Base-by-base conservation (phyloP, 164 flowering plant species). In the Magnolia officinalis region DNA sequence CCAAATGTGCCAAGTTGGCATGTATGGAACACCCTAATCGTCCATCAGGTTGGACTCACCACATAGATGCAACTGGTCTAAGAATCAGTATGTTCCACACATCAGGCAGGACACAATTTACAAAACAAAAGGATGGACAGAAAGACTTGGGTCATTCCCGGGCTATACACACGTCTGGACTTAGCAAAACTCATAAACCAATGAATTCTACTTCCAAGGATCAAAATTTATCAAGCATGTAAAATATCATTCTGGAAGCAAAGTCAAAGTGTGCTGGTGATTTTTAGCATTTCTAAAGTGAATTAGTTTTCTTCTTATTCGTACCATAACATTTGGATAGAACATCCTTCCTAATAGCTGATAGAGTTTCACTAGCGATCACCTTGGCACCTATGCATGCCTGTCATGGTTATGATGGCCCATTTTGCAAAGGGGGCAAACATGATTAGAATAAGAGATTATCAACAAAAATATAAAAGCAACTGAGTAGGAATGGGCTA, bases 281-380 rank as follows among this genome's bases (percentile, higher is more conserved):
- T 65, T 29, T 21, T 65, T 23, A 23, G 21, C 5, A 21, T 6
- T 65, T 65, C 29, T 16, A 65, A 65, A 65, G 24, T 21, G 29
- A 65, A 13, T 21, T 6, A 21, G 11, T 21, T 21, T 45, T 67
- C 45, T 37, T 37, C 6, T 59, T 77, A 20, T 69, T 50, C 89
- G 82, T 82, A 95, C 99, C 99, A 77, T 93, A 96, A 83, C 99
- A 96, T 84, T 96, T 96, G 68, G 99, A 84, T 37, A 91, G 81
- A 68, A 96, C 99, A 85, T 93, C 99, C 82, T 95, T 95, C 82
- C 98, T 86, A 66, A 95, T 91, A 16, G 99, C 99, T 52, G 99
- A 91, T 63, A 95, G 81, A 76, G 97, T 58, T 85, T 95, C 99
- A 77, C 99, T 95, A 21, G 98, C 98, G 80, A 96, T 89, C 75